Conservation (phyloP, 805 yeast species). For the Schizosaccharomyces octosporus region DNA sequence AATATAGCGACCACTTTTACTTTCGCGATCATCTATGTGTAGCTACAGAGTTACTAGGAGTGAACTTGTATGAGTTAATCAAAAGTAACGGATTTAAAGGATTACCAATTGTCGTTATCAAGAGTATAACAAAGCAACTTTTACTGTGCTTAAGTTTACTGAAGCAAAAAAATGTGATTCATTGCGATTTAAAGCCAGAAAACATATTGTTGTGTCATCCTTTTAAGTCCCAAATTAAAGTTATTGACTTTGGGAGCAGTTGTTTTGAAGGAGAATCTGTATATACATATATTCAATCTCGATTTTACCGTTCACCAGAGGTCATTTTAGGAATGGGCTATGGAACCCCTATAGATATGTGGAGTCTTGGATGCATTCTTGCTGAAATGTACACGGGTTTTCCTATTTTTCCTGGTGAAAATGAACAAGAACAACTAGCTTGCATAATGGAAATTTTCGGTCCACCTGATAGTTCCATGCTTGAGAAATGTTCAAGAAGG, state of each 20-base stretch:
- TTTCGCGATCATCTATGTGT: slow-evolving; percentile 69
- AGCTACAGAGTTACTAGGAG: slow-evolving; percentile 43
- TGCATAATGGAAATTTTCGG: slow-evolving; percentile 80
- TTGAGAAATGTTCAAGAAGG: slow-evolving; percentile 15
- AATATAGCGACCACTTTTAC: slow-evolving; percentile 43
- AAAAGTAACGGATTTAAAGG: slow-evolving; percentile 17
- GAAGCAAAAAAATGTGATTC: slow-evolving; percentile 34
- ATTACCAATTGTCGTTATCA: slow-evolving; percentile 13
- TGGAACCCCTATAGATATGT: slow-evolving; percentile 17
- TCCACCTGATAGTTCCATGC: slow-evolving; percentile 36
- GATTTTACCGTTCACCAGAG: slow-evolving; percentile 93
- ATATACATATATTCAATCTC: slow-evolving; percentile 82
- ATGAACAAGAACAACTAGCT: slow-evolving; percentile 66
- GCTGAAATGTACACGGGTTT: slow-evolving; percentile 84
- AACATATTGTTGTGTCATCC: slow-evolving; percentile 37
- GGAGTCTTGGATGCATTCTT: slow-evolving; percentile 50
- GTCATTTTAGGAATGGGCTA: slow-evolving; percentile 73
- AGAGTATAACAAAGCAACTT: slow-evolving; percentile 26
- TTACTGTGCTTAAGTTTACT: slow-evolving; percentile 35
- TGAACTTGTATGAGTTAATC: slow-evolving; percentile 38
- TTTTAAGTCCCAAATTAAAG: slow-evolving; percentile 26
- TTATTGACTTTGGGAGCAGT: slow-evolving; percentile 55
- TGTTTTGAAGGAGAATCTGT: slow-evolving; percentile 42
- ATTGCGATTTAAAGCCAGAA: slow-evolving; percentile 74
- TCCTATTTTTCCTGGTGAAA: slow-evolving; percentile 87